phyloP scores from a whole-genome alignment of 805 yeast species.

The Zygosaccharomyces kombuchaensis region DNA sequence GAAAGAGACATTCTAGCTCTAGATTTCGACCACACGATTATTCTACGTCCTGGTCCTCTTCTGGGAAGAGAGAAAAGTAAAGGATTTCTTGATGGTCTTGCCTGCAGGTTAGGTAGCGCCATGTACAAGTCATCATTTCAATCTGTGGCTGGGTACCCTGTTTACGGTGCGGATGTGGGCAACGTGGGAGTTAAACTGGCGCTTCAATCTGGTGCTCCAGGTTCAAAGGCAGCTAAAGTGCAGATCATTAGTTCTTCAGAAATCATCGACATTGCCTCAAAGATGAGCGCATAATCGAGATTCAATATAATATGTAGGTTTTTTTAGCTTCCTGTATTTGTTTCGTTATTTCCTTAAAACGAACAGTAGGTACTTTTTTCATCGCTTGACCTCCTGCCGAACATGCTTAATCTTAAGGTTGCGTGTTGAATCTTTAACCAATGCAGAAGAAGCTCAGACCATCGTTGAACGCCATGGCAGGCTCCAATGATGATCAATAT shows the following conservation, averaged over 20 bases:
- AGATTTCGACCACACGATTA: slow-evolving; percentile 65
- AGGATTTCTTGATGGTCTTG: slow-evolving; percentile 36
- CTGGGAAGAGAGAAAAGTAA: slow-evolving; percentile 53
- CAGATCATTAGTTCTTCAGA: slow-evolving; percentile 33
- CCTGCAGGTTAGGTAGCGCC: slow-evolving; percentile 33
- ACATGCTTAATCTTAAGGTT: background rate
- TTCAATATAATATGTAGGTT: background rate
- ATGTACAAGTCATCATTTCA: slow-evolving; percentile 37
- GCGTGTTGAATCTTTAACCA: background rate
- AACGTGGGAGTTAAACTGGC: slow-evolving; percentile 47
- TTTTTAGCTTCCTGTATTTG: background rate
- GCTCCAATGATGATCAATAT: slow-evolving; percentile 38
- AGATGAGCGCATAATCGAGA: background rate
- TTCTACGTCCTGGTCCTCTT: slow-evolving; percentile 72
- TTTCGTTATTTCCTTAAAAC: background rate
- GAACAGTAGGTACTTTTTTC: too few relatives aligned
- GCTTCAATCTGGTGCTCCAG: slow-evolving; percentile 20
- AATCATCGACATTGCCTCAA: slow-evolving; percentile 21
- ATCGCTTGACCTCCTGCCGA: background rate
- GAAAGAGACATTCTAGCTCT: slow-evolving; percentile 63
- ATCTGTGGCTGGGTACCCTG: slow-evolving; percentile 40
- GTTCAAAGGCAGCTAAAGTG: slow-evolving; percentile 21
- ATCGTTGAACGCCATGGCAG: slow-evolving; percentile 1
- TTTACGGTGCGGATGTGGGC: slow-evolving; percentile 65
- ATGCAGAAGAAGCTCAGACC: background rate